phyloP scores from a whole-genome alignment of 2,329 filamentous ascomycete genomes.

The Fusarium incarnatum region DNA sequence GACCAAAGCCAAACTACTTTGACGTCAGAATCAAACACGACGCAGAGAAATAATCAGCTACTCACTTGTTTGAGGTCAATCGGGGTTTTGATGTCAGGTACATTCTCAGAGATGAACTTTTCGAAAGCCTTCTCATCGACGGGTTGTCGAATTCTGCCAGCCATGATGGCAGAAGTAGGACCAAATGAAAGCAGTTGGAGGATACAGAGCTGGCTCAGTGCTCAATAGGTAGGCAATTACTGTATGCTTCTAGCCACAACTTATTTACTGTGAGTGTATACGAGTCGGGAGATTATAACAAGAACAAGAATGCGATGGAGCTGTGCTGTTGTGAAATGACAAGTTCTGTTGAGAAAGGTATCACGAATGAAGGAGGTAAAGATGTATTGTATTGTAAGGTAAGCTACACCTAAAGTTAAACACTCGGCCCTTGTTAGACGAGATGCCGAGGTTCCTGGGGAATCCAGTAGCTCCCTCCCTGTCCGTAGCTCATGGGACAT shows the following conservation, averaged over 20 bases:
- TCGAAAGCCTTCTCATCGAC: constrained; percentile 86
- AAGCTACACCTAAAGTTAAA: constrained; percentile 3
- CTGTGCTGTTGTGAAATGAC: background rate
- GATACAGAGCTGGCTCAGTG: background rate
- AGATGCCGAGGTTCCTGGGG: constrained; percentile 44
- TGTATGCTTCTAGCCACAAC: background rate
- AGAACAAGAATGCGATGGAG: background rate
- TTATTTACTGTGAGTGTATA: background rate
- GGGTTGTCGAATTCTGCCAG: constrained; percentile 87
- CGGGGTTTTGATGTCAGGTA: constrained; percentile 86
- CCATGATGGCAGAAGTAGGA: constrained; percentile 65
- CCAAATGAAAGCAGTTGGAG: background rate
- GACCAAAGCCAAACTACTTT: constrained; percentile 89
- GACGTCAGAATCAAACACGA: constrained; percentile 16
- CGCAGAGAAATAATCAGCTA: background rate
- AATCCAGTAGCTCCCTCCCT: constrained; percentile 2
- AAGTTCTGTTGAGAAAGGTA: constrained; percentile 3
- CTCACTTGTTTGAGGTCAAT: constrained; percentile 88
- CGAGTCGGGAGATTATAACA: background rate
- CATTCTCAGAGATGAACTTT: constrained; percentile 79
- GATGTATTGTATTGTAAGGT: background rate
- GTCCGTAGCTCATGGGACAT: background rate
- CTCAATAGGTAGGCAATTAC: background rate
- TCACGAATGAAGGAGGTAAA: constrained; percentile 10
- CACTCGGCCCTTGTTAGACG: constrained; percentile 24